Conservation (phyloP, 331 rosid species). For the Malus hybrid region DNA sequence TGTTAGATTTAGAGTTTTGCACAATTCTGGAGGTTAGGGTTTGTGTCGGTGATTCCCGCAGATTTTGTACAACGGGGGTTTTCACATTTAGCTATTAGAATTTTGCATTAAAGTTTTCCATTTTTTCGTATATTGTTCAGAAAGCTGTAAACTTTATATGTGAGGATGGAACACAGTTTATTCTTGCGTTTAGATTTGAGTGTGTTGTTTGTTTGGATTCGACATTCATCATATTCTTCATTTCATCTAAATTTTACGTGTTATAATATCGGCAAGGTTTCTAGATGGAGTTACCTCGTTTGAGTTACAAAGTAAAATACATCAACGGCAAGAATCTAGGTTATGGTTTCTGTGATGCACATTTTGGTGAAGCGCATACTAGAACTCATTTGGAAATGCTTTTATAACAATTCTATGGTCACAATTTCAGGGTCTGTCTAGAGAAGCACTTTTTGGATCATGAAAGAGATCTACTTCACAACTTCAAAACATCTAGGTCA, state of each 20-base stretch:
- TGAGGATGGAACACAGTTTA: neutral
- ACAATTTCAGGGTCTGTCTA: neutral
- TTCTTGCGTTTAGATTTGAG: conserved; percentile 1
- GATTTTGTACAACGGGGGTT: conserved; percentile 32
- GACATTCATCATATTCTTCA: neutral
- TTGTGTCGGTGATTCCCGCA: conserved; percentile 26
- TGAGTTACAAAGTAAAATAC: no score
- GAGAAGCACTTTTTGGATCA: neutral
- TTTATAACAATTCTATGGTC: neutral
- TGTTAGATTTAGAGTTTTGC: conserved; percentile 21
- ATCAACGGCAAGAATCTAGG: neutral
- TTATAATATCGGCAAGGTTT: neutral
- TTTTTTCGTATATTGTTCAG: neutral
- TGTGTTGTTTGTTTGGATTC: neutral
- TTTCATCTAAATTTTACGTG: neutral
- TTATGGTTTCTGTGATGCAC: neutral
- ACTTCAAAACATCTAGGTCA: neutral
- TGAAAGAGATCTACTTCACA: neutral
- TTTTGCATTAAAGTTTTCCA: neutral
- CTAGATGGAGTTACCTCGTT: neutral
- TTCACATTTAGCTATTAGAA: neutral
- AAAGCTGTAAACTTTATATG: conserved; percentile 12
- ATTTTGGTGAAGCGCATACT: neutral
- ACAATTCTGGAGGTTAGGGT: conserved; percentile 32
- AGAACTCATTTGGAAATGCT: neutral